phyloP scores from a whole-genome alignment of 192 early-diverging fungal species.

The Linderina pennispora region DNA sequence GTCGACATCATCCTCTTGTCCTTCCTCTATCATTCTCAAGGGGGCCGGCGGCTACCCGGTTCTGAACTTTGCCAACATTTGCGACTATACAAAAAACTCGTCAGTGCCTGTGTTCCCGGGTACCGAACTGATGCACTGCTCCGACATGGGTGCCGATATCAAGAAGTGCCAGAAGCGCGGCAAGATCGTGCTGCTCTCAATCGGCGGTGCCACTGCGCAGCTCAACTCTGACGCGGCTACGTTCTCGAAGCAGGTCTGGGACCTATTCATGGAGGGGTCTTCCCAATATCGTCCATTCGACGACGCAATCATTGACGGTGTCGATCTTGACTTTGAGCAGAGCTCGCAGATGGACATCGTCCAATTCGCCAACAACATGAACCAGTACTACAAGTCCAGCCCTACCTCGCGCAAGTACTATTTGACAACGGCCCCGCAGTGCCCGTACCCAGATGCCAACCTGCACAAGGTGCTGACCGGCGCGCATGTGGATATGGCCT shows the following conservation, averaged over 20 bases:
- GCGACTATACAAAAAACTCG: slow-evolving; percentile 44
- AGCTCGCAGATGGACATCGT: slow-evolving; percentile 49
- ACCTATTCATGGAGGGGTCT: slow-evolving; percentile 66
- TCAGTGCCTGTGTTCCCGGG: slow-evolving; percentile 50
- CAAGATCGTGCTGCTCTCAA: slow-evolving; percentile 67
- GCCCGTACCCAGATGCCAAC: slow-evolving; percentile 65
- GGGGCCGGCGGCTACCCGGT: slow-evolving; percentile 52
- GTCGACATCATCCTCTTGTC: slow-evolving; percentile 55
- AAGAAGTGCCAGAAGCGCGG: slow-evolving; percentile 67
- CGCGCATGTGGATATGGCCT: slow-evolving; percentile 61
- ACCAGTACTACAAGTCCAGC: slow-evolving; percentile 44
- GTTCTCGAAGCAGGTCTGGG: slow-evolving; percentile 70
- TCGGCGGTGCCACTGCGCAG: slow-evolving; percentile 63
- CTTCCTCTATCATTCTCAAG: slow-evolving; percentile 65
- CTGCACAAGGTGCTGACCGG: slow-evolving; percentile 50
- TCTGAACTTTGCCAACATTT: slow-evolving; percentile 68
- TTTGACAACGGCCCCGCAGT: slow-evolving; percentile 68
- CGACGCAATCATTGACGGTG: slow-evolving; percentile 65
- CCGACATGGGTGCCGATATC: slow-evolving; percentile 62
- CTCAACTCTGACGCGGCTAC: slow-evolving; percentile 52
- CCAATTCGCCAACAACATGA: slow-evolving; percentile 55
- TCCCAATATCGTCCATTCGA: slow-evolving; percentile 62
- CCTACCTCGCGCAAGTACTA: slow-evolving; percentile 51
- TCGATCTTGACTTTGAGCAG: slow-evolving; percentile 69
- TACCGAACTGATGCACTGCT: slow-evolving; percentile 63